Evolutionary conservation across 208 protist genomes (phyloP), one percentile per base, ranked within the genome.

Genomic region (Crithidia thermophila): DNA sequence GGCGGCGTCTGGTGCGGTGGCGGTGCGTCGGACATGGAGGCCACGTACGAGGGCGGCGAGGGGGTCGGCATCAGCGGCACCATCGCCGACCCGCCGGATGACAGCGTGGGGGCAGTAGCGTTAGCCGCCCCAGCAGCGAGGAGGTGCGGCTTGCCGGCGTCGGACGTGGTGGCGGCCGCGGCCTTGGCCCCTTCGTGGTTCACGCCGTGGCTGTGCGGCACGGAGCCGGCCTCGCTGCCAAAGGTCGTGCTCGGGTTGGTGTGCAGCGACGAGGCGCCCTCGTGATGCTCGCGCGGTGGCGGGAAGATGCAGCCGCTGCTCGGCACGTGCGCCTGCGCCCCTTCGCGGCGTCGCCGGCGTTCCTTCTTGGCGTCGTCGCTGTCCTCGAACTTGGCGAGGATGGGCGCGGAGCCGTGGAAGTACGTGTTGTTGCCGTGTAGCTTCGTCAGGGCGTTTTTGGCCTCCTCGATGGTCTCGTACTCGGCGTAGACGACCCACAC

Each of bases 401-500:
- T 77, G 4, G 82, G 82, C 6, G 78, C 79, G 0, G 81, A 79
- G 39, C 76, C 80, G 43, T 72, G 50, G 45, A 93, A 93, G 72
- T 87, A 84, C 18, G 79, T 72, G 43, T 59, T 82, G 67, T 78
- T 93, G 52, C 84, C 84, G 69, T 93, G 87, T 23, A 93, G 72
- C 53, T 83, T 82, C 30, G 74, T 36, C 10, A 93, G 75, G 0
- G 82, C 84, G 43, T 81, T 84, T 37, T 78, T 77, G 28, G 87
- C 77, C 28, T 81, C 72, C 30, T 91, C 77, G 28, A 89, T 62
- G 7, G 73, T 80, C 37, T 88, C 79, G 73, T 91, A 93, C 80
- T 91, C 84, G 33, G 84, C 87, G 72, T 89, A 90, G 9, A 93
- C 75, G 10, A 93, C 87, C 87, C 87, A 93, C 37, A 93, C 87